These are phyloP conservation scores for Hibiscus mutabilis DNA, from an alignment of 345 rosid species.

Conservation along the genomic window DNA sequence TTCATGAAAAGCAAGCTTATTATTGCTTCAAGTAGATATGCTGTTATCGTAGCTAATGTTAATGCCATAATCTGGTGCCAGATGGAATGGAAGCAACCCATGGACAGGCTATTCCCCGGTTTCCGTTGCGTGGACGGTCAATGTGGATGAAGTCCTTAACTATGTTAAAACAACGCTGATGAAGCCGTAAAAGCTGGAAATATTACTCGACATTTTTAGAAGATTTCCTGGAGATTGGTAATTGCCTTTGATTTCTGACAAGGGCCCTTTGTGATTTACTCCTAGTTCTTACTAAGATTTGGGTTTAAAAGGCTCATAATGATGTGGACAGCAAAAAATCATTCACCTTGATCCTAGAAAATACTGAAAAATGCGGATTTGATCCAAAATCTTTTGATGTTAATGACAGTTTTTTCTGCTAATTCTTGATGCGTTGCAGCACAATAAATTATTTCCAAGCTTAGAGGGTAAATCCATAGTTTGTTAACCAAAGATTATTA, in stretches of 20 bases:
- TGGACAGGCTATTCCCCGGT: conserved; percentile 79
- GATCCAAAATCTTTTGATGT: background rate
- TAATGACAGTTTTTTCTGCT: background rate
- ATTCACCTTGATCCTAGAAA: background rate
- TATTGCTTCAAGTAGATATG: background rate
- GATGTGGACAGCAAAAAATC: background rate
- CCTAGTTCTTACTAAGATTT: background rate
- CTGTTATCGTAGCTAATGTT: background rate
- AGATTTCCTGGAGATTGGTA: background rate
- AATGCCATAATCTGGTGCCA: conserved; percentile 16
- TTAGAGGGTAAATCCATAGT: background rate
- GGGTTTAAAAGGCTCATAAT: background rate
- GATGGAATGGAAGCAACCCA: conserved; percentile 81
- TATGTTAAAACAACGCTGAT: conserved; percentile 46
- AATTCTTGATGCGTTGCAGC: background rate
- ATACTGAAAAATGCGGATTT: background rate
- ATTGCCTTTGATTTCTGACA: background rate
- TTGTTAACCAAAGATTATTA: too few species aligned
- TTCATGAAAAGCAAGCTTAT: background rate
- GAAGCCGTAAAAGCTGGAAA: conserved; percentile 43
- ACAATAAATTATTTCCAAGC: background rate
- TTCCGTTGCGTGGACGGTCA: conserved; percentile 76
- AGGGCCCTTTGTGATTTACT: background rate
- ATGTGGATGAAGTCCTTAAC: conserved; percentile 47
- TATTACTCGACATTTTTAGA: background rate